Evolutionary conservation across 306 rosid genomes (phyloP), one percentile per base, ranked within the genome.

Genomic region (Cicer chorassanicum): DNA sequence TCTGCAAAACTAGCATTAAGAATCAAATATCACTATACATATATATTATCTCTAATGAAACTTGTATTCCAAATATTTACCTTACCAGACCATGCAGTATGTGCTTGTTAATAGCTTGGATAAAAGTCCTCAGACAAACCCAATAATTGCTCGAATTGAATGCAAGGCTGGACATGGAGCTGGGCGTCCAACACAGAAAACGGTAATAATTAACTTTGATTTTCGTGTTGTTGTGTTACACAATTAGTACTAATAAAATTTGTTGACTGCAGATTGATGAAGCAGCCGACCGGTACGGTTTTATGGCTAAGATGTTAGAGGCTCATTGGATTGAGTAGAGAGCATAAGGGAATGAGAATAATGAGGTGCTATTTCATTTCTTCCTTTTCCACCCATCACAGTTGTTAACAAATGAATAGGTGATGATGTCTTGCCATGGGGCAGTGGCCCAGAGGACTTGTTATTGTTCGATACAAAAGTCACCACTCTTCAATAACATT

Each of bases 181-280:
- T 7, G 99, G 99, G 14, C 97, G 92, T 45, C 92, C 99, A n/a
- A 92, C 95, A 1, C 87, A 94, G 86, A 94, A 94, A 86, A 70
- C 72, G 90, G 98, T 88, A 74, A 85, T 4, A 29, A 34, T 46
- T 6, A 12, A n/a, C 34, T 16, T 79, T 21, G 2, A 18, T 34
- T 19, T 19, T 18, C 8, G 14, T 62, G n/a, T 40, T 39, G 55
- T 61, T 64, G 5, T 51, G 44, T 8, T 59, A 14, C 8, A 8
- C 42, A 72, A 36, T 34, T 11, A 10, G 48, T 5, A 44, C 64
- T 34, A 44, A 13, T 1, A 1, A 29, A 29, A 40, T 44, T 65
- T 68, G 77, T 62, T 72, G 55, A 11, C 65, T 15, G 49, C 85
- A 80, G 87, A 84, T 84, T 73, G 85, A 84, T 36, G 87, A 84